phyloP scores from a whole-genome alignment of 73 alveolate genomes.

The Durusdinium trenchii region DNA sequence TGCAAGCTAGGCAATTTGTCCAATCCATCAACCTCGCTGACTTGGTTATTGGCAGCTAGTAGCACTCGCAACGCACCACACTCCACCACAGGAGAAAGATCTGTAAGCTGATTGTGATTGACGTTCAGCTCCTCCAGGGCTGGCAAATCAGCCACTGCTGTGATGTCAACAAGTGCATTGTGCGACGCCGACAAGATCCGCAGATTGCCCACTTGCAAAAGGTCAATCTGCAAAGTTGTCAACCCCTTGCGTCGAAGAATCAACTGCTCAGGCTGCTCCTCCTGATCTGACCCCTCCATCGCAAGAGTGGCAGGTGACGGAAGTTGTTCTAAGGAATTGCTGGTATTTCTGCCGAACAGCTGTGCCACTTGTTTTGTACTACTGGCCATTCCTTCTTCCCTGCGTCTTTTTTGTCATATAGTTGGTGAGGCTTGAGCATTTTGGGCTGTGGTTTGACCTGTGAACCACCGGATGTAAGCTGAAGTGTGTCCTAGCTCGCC shows the following conservation, averaged over 20 bases:
- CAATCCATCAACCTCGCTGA: constrained; percentile 35
- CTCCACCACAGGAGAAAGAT: constrained; percentile 32
- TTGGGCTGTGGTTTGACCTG: background rate
- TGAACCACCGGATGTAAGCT: background rate
- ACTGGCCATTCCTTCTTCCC: too few species aligned
- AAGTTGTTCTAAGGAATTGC: background rate
- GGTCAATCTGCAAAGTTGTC: constrained; percentile 13
- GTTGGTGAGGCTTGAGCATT: constrained; percentile 3
- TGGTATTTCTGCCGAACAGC: background rate
- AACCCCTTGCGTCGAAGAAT: constrained; percentile 83
- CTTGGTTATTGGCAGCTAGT: constrained; percentile 60
- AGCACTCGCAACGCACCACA: constrained; percentile 34
- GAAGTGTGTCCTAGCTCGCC: background rate
- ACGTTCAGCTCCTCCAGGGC: constrained; percentile 69
- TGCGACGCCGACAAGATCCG: constrained; percentile 69
- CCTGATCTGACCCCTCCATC: constrained; percentile 9
- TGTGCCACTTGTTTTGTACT: background rate
- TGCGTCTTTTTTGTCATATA: too few species aligned
- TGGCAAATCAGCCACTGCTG: constrained; percentile 25
- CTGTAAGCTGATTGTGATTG: constrained; percentile 76
- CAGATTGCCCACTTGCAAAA: background rate
- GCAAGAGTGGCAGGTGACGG: background rate
- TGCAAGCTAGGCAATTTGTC: constrained; percentile 26
- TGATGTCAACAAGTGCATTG: constrained; percentile 67
- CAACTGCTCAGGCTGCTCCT: constrained; percentile 38